These are phyloP conservation scores for Talaromyces liani DNA, from an alignment of 495 filamentous ascomycete species.

Conservation along the genomic window DNA sequence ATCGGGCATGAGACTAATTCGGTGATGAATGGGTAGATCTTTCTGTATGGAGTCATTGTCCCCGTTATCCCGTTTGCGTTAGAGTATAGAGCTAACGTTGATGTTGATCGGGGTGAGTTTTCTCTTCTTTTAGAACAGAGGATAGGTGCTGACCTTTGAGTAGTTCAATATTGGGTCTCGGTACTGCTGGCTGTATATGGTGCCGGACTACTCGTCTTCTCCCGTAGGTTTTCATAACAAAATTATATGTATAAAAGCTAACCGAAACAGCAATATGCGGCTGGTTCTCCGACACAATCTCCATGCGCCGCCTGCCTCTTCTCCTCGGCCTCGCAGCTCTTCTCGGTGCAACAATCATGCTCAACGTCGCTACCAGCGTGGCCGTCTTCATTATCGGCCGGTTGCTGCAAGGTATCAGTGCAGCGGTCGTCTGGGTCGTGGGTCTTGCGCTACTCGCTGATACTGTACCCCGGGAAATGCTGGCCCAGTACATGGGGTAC, in stretches of 20 bases:
- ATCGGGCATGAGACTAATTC: neutral
- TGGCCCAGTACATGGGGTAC: constrained; percentile 48
- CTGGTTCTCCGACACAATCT: constrained; percentile 9
- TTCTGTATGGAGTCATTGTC: constrained; percentile 25
- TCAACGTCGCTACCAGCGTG: constrained; percentile 45
- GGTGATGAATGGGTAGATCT: constrained; percentile 6
- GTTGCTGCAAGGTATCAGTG: constrained; percentile 54
- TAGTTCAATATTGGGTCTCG: constrained; percentile 12
- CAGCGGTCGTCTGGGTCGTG: constrained; percentile 57
- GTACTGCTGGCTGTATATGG: constrained; percentile 9
- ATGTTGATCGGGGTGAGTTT: neutral
- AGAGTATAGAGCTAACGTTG: constrained; percentile 11
- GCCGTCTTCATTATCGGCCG: constrained; percentile 47
- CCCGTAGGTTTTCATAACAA: neutral
- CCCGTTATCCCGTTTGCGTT: constrained; percentile 24
- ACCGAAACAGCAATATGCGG: constrained; percentile 8
- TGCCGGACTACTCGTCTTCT: constrained; percentile 4
- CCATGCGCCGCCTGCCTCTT: constrained; percentile 47
- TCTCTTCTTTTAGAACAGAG: too few relatives aligned
- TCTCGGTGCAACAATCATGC: constrained; percentile 47
- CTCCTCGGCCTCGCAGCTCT: constrained; percentile 49
- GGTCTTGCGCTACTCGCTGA: constrained; percentile 54
- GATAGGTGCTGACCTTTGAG: too few relatives aligned
- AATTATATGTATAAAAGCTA: neutral
- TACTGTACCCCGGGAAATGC: constrained; percentile 47